A percentile compares a stretch with the other conserved stretches of the same genome.
phyloP scores from a whole-genome alignment of 768 basidiomycete species.

The Kwoniella botswanensis region DNA sequence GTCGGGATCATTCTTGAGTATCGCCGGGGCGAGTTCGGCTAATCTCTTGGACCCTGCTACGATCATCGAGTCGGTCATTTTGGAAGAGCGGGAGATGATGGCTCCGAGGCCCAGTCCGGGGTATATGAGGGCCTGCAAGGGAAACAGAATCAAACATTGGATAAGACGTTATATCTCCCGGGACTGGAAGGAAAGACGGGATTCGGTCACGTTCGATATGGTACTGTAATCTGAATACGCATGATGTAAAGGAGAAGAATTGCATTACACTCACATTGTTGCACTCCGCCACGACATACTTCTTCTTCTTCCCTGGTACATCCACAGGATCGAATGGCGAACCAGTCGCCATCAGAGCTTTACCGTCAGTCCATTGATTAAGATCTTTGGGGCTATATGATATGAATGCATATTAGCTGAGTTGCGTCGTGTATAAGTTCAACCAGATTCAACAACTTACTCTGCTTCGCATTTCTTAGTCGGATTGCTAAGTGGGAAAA shows the following conservation, averaged over 20 bases:
- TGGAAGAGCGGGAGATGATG: conserved; percentile 69
- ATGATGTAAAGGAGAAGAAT: too few relatives aligned
- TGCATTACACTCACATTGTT: conserved; percentile 51
- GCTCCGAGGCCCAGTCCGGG: conserved; percentile 84
- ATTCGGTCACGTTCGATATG: too few relatives aligned
- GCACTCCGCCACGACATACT: conserved; percentile 61
- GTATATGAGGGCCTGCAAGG: conserved; percentile 66
- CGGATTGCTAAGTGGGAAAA: conserved; percentile 84
- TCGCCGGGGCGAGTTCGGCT: conserved; percentile 75
- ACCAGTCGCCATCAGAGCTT: conserved; percentile 81
- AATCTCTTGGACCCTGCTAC: conserved; percentile 75
- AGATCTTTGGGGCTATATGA: conserved; percentile 43
- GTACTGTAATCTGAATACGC: too few relatives aligned
- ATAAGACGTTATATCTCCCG: too few relatives aligned
- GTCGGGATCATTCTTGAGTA: conserved; percentile 68
- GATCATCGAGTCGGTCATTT: conserved; percentile 83
- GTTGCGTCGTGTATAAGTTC: background rate
- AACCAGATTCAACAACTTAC: conserved; percentile 26
- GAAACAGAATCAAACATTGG: too few relatives aligned
- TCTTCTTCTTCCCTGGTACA: conserved; percentile 50
- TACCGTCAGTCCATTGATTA: conserved; percentile 72
- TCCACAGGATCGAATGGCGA: conserved; percentile 78
- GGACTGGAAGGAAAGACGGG: too few relatives aligned
- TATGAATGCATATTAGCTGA: conserved; percentile 6
- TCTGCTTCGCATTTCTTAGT: conserved; percentile 69